Conservation (phyloP, 805 yeast species). For the Tetrapisispora pingtungensis region DNA sequence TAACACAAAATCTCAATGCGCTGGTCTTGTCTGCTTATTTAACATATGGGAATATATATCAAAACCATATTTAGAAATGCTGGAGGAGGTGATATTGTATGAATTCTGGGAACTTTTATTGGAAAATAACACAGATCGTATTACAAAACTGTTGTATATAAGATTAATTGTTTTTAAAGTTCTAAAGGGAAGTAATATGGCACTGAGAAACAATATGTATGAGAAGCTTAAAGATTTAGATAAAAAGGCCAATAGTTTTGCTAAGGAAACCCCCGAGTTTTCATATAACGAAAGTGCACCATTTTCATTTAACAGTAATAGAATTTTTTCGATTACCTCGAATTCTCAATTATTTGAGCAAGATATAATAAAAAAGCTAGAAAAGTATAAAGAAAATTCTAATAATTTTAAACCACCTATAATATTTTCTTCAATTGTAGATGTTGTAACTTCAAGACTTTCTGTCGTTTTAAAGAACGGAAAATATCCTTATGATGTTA, state of each 20-base stretch:
- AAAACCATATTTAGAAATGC: not conserved
- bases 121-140: conserved; percentile 11
- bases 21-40: conserved; percentile 18
- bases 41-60: conserved; percentile 24
- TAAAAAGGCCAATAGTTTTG: not conserved
- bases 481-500: conserved; percentile 20
- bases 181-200: conserved; percentile 5
- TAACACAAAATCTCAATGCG: conserved; percentile 18
- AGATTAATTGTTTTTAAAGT: conserved; percentile 12
- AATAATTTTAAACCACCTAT: not conserved
- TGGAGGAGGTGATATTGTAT: conserved; percentile 7
- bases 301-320: conserved; percentile 19
- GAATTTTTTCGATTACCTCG: conserved; percentile 14
- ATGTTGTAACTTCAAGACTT: conserved; percentile 14
- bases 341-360: conserved; percentile 9
- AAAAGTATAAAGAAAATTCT: not conserved
- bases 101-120: conserved; percentile 14
- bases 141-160: conserved; percentile 6
- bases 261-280: not conserved
- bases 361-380: conserved; percentile 7
- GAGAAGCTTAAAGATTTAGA: not conserved
- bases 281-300: conserved; percentile 1
- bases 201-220: conserved; percentile 1
- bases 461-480: conserved; percentile 12
- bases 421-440: conserved; percentile 11